Conservation (phyloP, 1,139 yeast species). For the Torulaspora pretoriensis region DNA sequence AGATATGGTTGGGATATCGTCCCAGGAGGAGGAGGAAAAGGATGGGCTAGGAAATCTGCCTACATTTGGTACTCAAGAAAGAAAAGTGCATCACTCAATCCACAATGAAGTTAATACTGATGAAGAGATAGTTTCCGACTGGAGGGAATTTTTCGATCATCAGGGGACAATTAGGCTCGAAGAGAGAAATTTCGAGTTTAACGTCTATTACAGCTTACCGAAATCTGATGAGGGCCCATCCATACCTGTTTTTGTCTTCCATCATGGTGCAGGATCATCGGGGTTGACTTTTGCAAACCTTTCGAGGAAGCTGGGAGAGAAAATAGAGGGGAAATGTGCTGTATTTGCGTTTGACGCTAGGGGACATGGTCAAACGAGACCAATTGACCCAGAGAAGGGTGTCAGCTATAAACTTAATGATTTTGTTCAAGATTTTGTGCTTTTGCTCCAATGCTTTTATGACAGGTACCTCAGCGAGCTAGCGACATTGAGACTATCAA, state of each 20-base stretch:
- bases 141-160: slow-evolving; percentile 42
- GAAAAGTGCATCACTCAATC: background rate
- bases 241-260: slow-evolving; percentile 61
- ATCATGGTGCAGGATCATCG: slow-evolving; percentile 95
- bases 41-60: slow-evolving; percentile 12
- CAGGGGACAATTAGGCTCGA: slow-evolving; percentile 33
- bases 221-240: slow-evolving; percentile 32
- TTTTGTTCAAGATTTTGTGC: slow-evolving; percentile 54
- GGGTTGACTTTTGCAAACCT: slow-evolving; percentile 70
- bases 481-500: slow-evolving; percentile 33
- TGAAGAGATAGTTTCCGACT: slow-evolving; percentile 27
- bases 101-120: background rate
- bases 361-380: slow-evolving; percentile 66
- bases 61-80: background rate
- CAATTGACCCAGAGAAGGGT: slow-evolving; percentile 29
- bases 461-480: slow-evolving; percentile 25
- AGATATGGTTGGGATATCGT: slow-evolving; percentile 11
- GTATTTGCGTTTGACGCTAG: slow-evolving; percentile 71
- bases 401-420: slow-evolving; percentile 47
- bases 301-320: slow-evolving; percentile 38
- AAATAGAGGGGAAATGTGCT: slow-evolving; percentile 42
- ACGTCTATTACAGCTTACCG: slow-evolving; percentile 61
- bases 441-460: slow-evolving; percentile 44
- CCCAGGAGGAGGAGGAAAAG: slow-evolving; percentile 5
- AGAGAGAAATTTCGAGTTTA: slow-evolving; percentile 40